Percentiles rank a stretch among this genome's conserved stretches.
These are phyloP conservation scores for Naganishia liquefaciens DNA, from an alignment of 1,284 basidiomycete genomes.

Conservation along the genomic window DNA sequence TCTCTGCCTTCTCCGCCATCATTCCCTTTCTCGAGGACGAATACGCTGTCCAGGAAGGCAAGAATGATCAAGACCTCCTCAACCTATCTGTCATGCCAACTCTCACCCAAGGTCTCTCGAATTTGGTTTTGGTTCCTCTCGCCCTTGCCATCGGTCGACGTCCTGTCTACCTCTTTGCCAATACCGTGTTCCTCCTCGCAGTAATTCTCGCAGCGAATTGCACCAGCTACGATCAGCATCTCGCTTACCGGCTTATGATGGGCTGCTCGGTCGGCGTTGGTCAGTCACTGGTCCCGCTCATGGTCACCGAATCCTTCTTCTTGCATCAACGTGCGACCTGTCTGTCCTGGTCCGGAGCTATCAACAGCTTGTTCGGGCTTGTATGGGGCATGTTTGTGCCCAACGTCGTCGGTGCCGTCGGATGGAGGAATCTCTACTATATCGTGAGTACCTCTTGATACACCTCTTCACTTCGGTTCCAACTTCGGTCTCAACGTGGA, in stretches of 20 bases:
- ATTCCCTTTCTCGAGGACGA: conserved; percentile 16
- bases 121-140: conserved; percentile 12
- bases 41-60: conserved; percentile 13
- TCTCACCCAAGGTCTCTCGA: conserved; percentile 13
- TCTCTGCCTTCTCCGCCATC: conserved; percentile 4
- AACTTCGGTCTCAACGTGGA: background rate
- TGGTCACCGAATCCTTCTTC: conserved; percentile 16
- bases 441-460: conserved; percentile 4
- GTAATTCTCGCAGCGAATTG: conserved; percentile 8
- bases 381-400: conserved; percentile 17
- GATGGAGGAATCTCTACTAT: conserved; percentile 12
- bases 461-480: background rate
- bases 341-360: conserved; percentile 7
- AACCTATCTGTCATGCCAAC: conserved; percentile 18
- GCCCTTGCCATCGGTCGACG: conserved; percentile 12
- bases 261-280: conserved; percentile 19
- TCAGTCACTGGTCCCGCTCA: conserved; percentile 6
- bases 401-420: conserved; percentile 8
- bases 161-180: conserved; percentile 12
- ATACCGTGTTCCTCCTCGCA: conserved; percentile 7
- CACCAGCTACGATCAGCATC: conserved; percentile 8
- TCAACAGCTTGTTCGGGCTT: conserved; percentile 16
- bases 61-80: conserved; percentile 13
- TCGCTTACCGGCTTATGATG: conserved; percentile 19
- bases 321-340: conserved; percentile 15